These are phyloP conservation scores for Rhynchosporium graminicola DNA, from an alignment of 2,329 filamentous ascomycete species.

Conservation along the genomic window DNA sequence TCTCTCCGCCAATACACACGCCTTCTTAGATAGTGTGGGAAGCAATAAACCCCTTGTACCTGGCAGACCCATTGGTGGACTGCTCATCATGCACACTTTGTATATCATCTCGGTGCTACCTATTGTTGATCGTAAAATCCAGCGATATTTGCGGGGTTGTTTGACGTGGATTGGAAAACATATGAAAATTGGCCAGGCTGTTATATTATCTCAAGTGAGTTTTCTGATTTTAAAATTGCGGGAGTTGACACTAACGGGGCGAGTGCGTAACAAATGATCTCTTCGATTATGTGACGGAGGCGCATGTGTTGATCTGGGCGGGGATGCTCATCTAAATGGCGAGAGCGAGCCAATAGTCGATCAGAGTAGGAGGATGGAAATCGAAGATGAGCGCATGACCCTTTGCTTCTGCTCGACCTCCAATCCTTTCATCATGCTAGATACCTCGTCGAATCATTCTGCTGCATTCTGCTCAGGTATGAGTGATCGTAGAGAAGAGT, in stretches of 20 bases:
- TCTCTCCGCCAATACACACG: neutral
- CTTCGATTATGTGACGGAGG: slow-evolving; percentile 10
- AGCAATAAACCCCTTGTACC: slow-evolving; percentile 3
- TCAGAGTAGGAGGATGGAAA: too few relatives aligned
- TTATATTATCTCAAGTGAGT: slow-evolving; percentile 32
- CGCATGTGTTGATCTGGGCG: slow-evolving; percentile 12
- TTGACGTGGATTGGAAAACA: slow-evolving; percentile 36
- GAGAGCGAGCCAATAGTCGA: neutral
- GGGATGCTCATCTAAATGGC: slow-evolving; percentile 3
- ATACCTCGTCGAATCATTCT: too few relatives aligned
- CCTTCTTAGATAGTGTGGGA: neutral
- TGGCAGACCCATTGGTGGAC: slow-evolving; percentile 33
- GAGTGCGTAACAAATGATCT: slow-evolving; percentile 7
- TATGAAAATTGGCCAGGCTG: slow-evolving; percentile 38
- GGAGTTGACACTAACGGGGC: neutral
- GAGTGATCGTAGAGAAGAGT: too few relatives aligned
- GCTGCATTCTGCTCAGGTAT: too few relatives aligned
- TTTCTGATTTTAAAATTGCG: neutral
- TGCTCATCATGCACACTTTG: slow-evolving; percentile 37
- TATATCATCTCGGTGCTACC: slow-evolving; percentile 29
- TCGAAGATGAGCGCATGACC: neutral
- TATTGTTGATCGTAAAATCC: slow-evolving; percentile 22
- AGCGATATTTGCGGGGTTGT: slow-evolving; percentile 28
- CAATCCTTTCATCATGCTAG: too few relatives aligned
- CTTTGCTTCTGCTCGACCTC: too few relatives aligned